These are phyloP conservation scores for Pestalotiopsis sp. DNA, from an alignment of 2,329 filamentous ascomycete genomes.

Conservation along the genomic window DNA sequence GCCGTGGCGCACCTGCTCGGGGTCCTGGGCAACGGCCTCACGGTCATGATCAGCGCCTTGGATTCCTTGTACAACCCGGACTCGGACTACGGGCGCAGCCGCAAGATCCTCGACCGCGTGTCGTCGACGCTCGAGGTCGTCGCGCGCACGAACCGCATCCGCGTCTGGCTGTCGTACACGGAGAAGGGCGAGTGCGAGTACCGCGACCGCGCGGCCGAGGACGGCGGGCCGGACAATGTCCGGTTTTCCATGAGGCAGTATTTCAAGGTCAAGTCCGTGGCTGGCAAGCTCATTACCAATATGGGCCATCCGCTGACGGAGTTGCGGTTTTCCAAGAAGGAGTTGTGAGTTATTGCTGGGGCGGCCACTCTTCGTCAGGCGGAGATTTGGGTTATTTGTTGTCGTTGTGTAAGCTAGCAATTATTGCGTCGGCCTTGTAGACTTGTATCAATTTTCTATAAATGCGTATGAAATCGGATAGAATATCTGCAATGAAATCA, in stretches of 20 bases:
- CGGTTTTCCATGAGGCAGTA: background rate
- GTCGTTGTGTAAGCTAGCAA: no score
- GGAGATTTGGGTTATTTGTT: no score
- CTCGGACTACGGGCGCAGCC: background rate
- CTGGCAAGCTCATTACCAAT: background rate
- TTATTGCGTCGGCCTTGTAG: no score
- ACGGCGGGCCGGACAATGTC: no score
- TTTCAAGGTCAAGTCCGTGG: background rate
- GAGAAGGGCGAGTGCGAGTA: background rate
- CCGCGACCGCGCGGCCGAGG: background rate
- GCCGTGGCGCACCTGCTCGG: background rate
- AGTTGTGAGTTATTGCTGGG: background rate
- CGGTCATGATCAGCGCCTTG: background rate
- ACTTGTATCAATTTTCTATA: no score
- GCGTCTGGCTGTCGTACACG: background rate
- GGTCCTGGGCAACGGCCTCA: background rate
- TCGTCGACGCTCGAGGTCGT: background rate
- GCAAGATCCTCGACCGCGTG: background rate
- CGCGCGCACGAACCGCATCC: background rate
- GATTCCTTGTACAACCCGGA: background rate
- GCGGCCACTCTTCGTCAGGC: no score
- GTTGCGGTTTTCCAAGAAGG: background rate
- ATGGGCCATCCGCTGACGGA: background rate
- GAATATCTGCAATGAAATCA: no score
- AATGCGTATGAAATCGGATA: no score